Percentiles rank a stretch among this genome's conserved stretches.
Conservation (phyloP, 805 yeast genomes). For the Teunomyces barrocoloradensis region DNA sequence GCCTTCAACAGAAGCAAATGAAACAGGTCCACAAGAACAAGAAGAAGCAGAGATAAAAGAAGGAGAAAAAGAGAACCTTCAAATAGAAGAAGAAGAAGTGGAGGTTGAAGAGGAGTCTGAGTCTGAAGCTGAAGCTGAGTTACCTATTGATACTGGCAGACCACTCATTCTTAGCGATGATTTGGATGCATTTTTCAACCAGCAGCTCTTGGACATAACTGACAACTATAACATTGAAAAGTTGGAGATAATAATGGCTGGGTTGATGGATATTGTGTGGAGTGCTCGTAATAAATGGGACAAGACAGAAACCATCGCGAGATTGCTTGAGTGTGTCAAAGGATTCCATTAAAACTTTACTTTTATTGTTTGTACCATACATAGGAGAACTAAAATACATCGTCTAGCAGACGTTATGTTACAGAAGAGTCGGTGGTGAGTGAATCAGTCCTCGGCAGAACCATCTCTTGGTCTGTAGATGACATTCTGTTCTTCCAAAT, state of each 20-base stretch:
- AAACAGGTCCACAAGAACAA: not conserved
- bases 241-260: slow-evolving; percentile 51
- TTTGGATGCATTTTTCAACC: slow-evolving; percentile 22
- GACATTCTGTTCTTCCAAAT: slow-evolving; percentile 70
- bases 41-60: not conserved
- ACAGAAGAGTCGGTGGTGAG: not conserved
- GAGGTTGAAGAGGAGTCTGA: slow-evolving; percentile 16
- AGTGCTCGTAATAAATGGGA: slow-evolving; percentile 51
- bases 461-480: slow-evolving; percentile 96
- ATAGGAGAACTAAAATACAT: slow-evolving; percentile 4
- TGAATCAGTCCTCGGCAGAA: slow-evolving; percentile 57
- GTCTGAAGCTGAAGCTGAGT: slow-evolving; percentile 35
- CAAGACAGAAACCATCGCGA: slow-evolving; percentile 36
- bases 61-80: not conserved
- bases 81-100: slow-evolving; percentile 1
- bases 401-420: slow-evolving; percentile 1
- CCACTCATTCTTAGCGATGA: slow-evolving; percentile 32
- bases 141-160: slow-evolving; percentile 54
- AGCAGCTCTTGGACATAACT: slow-evolving; percentile 27
- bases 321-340: slow-evolving; percentile 20
- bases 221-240: slow-evolving; percentile 34
- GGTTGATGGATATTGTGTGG: slow-evolving; percentile 73
- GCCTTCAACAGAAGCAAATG: not conserved
- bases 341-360: slow-evolving; percentile 1
- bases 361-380: slow-evolving; percentile 3